phyloP scores from a whole-genome alignment of 2,329 filamentous ascomycete species.

The Xylariaceae sp. region DNA sequence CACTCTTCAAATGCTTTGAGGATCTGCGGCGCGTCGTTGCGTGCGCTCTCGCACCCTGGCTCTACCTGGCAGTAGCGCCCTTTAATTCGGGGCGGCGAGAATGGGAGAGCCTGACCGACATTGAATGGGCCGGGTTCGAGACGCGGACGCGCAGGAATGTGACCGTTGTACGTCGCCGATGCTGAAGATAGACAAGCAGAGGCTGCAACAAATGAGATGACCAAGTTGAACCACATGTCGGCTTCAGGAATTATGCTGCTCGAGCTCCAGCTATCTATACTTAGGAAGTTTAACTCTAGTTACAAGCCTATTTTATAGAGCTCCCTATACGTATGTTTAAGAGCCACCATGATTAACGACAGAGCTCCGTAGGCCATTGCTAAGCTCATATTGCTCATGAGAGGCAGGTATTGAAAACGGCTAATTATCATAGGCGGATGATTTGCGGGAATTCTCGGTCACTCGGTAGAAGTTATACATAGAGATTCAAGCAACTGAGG shows the following conservation, averaged over 20 bases:
- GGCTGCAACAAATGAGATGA: background rate
- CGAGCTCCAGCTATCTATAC: background rate
- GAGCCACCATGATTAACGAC: background rate
- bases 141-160: constrained; percentile 19
- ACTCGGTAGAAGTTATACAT: background rate
- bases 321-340: background rate
- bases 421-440: background rate
- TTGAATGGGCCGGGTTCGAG: constrained; percentile 18
- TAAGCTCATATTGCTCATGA: background rate
- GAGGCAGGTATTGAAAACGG: background rate
- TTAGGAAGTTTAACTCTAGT: background rate
- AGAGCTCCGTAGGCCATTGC: background rate
- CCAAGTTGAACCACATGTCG: background rate
- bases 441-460: background rate
- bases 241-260: background rate
- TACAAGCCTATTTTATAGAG: background rate
- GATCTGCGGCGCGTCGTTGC: constrained; percentile 44
- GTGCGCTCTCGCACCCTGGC: constrained; percentile 7
- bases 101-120: constrained; percentile 10
- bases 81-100: constrained; percentile 14
- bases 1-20: constrained; percentile 57
- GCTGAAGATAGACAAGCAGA: constrained; percentile 3
- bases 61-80: constrained; percentile 23
- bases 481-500: background rate
- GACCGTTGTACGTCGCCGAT: background rate